A percentile compares a stretch with the other conserved stretches of the same genome.
Conservation (phyloP, 495 filamentous ascomycete species). For the Staphylotrichum longicolle region DNA sequence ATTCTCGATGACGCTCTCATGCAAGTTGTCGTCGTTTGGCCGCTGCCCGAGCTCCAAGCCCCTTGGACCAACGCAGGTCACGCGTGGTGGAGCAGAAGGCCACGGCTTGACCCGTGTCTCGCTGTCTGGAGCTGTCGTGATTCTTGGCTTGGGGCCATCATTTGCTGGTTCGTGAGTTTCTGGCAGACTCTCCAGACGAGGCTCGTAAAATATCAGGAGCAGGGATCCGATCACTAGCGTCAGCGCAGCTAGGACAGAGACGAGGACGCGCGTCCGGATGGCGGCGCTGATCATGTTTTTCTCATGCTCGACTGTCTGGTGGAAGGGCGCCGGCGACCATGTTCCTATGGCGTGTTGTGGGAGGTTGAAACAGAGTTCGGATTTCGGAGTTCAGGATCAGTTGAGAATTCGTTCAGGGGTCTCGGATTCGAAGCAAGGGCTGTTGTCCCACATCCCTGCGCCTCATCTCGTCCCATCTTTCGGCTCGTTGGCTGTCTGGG, state of each 20-base stretch:
- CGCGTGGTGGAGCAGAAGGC: not conserved
- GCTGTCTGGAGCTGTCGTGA: not conserved
- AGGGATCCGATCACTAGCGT: not conserved
- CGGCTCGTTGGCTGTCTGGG: no score
- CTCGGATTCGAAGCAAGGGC: no score
- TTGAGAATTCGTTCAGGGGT: no score
- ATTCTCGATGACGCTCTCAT: conserved; percentile 4
- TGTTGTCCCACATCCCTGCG: no score
- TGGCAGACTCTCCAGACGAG: conserved; percentile 7
- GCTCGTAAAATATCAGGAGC: not conserved
- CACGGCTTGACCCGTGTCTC: conserved; percentile 1
- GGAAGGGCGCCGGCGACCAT: no score
- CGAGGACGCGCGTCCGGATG: not conserved
- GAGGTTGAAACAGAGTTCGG: no score
- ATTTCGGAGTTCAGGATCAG: no score
- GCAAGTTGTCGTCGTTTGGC: conserved; percentile 3
- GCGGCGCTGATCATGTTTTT: not conserved
- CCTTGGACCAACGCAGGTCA: conserved; percentile 3
- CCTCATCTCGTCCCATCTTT: no score
- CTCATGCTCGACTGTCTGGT: no score
- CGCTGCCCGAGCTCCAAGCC: not conserved
- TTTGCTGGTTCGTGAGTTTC: not conserved
- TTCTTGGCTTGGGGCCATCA: not conserved
- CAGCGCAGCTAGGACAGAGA: not conserved
- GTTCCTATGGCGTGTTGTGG: no score